Conservation (phyloP, 2,329 filamentous ascomycete species). For the Aspergillus felis region DNA sequence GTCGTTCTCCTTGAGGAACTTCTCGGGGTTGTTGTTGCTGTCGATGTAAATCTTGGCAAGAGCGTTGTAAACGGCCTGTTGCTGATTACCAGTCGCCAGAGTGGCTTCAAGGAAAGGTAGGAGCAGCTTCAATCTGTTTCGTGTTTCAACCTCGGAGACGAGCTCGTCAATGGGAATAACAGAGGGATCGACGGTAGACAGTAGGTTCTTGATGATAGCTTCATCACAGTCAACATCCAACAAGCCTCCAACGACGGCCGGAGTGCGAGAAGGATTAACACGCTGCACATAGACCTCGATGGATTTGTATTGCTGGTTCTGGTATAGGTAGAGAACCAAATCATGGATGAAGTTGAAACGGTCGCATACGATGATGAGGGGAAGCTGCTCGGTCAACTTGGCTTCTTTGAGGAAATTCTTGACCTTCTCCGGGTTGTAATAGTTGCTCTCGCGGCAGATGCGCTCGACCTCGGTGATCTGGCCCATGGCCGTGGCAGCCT, state of each 20-base stretch:
- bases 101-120: constrained; percentile 94
- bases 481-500: constrained; percentile 88
- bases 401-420: constrained; percentile 99
- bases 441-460: constrained; percentile 89
- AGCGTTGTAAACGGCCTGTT: constrained; percentile 95
- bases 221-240: constrained; percentile 98
- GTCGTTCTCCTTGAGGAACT: constrained; percentile 96
- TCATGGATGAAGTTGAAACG: constrained; percentile 99
- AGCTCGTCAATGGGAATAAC: constrained; percentile 92
- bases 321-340: constrained; percentile 91
- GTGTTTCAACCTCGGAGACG: constrained; percentile 87
- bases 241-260: constrained; percentile 86
- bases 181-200: constrained; percentile 76
- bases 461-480: constrained; percentile 96
- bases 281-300: constrained; percentile 98
- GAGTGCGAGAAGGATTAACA: constrained; percentile 87
- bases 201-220: constrained; percentile 86
- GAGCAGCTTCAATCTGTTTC: constrained; percentile 92
- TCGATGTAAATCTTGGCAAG: constrained; percentile 99
- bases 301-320: constrained; percentile 98
- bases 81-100: constrained; percentile 82
- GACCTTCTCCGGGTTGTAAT: constrained; percentile 88
- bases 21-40: constrained; percentile 95
- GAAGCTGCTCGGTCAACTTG: constrained; percentile 83
- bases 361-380: constrained; percentile 96